A percentile compares a stretch with the other conserved stretches of the same genome.
phyloP scores from a whole-genome alignment of 2,329 filamentous ascomycete species.

The Exutisphaerella laricina region DNA sequence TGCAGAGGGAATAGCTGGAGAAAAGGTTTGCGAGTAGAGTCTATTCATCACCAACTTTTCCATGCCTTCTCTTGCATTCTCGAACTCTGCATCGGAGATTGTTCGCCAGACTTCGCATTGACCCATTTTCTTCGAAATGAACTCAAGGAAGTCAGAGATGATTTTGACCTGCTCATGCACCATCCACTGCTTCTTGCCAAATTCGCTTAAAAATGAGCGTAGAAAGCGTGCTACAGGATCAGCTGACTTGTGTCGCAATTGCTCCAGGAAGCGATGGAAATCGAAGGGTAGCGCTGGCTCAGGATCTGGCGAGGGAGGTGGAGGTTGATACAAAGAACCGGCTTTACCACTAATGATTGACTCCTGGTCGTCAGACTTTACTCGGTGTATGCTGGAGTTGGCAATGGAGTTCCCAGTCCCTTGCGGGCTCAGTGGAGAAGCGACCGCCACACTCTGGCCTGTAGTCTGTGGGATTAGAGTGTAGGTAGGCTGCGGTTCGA shows the following conservation, averaged over 20 bases:
- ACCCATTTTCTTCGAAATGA: constrained; percentile 98
- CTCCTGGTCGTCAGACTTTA: constrained; percentile 25
- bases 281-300: constrained; percentile 89
- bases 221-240: constrained; percentile 95
- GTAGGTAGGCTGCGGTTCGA: constrained; percentile 55
- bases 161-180: constrained; percentile 99
- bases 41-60: constrained; percentile 99
- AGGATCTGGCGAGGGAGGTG: constrained; percentile 48
- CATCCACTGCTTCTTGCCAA: constrained; percentile 98
- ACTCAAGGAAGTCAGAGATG: constrained; percentile 90
- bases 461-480: constrained; percentile 25
- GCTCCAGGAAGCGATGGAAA: constrained; percentile 94
- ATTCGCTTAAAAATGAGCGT: constrained; percentile 89
- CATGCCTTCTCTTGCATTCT: constrained; percentile 98
- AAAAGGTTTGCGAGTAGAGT: constrained; percentile 92
- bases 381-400: constrained; percentile 20
- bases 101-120: constrained; percentile 95
- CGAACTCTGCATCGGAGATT: constrained; percentile 93
- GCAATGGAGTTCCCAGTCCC: constrained; percentile 25
- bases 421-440: constrained; percentile 19
- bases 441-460: constrained; percentile 17
- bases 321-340: constrained; percentile 52
- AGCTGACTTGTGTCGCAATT: constrained; percentile 92
- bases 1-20: constrained; percentile 81
- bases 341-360: constrained; percentile 30